Base-by-base conservation (phyloP, 1,284 basidiomycete genomes). In the Amylostereum areolatum region DNA sequence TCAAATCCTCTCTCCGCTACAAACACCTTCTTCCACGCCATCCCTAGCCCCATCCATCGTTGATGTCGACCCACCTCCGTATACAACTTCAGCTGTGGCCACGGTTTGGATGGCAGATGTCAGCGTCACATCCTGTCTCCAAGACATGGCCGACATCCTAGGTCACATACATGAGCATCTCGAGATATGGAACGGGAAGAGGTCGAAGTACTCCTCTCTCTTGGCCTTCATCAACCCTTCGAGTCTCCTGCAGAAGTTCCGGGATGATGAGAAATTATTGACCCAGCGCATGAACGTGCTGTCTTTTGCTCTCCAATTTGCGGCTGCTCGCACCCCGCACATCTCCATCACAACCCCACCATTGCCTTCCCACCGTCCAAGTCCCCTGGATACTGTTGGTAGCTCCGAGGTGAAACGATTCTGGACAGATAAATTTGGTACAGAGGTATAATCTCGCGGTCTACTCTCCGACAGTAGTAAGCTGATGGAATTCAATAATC, bases 131-230 rank as follows among this genome's bases (percentile, higher is more conserved):
- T 31, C 34, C 29, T 49, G 48, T 36, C 45, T 53, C 4, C 43
- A 41, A 25, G 51, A 47, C 41, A 46, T 50, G 18, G 48, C 48
- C 18, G 51, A 53, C 40, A 43, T 34, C 34, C 45, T 53, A 10
- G 30, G 43, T 18, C 34, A 24, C n/a, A 43, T 44, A 5, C 35
- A 40, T 30, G 51, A 53, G n/a, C 49, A 50, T 40, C 43, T 53
- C 5, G 18, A 28, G 4, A 27, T 46, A 3, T 50, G 48, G 48
- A 37, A 27, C 5, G 51, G 36, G 12, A 46, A 42, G 37, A 24
- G 37, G 27, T 28, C 30, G 7, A 39, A 33, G 18, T 11, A 5
- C 6, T 36, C 44, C 27, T 32, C 29, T 12, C 10, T 53, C 32
- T 29, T 44, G 18, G 44, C 37, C 4, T 50, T 53, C 39, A 29